phyloP scores from a whole-genome alignment of 495 filamentous ascomycete species.

The Penicillium ucsense region DNA sequence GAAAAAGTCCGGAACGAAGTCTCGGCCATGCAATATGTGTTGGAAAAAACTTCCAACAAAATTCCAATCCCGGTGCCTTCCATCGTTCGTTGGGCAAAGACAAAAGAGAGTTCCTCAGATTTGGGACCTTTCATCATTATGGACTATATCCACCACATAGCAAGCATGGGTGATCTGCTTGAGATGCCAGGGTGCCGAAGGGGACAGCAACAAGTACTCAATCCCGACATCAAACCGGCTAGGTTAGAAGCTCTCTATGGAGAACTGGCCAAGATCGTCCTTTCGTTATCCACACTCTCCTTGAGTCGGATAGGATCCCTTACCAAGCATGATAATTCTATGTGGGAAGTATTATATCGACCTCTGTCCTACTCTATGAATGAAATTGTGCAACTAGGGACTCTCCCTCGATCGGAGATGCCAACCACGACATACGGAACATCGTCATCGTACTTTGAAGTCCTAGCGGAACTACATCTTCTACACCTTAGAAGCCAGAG shows the following conservation, averaged over 20 bases:
- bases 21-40: no score
- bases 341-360: conserved; percentile 4
- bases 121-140: no score
- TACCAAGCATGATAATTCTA: background rate
- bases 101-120: no score
- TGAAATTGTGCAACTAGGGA: conserved; percentile 1
- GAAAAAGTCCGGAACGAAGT: conserved; percentile 31
- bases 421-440: background rate
- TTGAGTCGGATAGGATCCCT: conserved; percentile 3
- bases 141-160: no score
- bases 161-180: no score
- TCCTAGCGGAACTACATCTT: conserved; percentile 4
- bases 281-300: conserved; percentile 1
- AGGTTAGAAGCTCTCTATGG: conserved; percentile 3
- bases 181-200: background rate
- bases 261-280: conserved; percentile 2
- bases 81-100: no score
- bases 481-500: conserved; percentile 1
- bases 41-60: no score
- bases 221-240: background rate
- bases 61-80: no score
- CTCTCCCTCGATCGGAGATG: conserved; percentile 5
- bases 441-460: conserved; percentile 6
- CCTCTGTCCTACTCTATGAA: conserved; percentile 6
- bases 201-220: background rate